A percentile compares a stretch with the other conserved stretches of the same genome.
Evolutionary conservation across 2,329 filamentous ascomycete species (phyloP).

Genomic region (Fusarium sp.): DNA sequence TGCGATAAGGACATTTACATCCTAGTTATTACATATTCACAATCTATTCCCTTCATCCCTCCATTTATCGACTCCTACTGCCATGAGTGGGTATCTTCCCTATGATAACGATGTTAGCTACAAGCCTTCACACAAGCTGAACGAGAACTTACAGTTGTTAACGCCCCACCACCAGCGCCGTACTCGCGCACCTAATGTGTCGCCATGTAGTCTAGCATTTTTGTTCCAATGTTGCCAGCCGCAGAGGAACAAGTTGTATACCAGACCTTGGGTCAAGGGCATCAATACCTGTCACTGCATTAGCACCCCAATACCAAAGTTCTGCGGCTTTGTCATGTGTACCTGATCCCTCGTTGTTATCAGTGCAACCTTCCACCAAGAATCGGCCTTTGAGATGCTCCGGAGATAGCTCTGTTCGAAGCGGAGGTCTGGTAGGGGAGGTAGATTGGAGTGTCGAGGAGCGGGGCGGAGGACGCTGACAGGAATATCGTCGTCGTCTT

Average conservation of each 20-base stretch:
- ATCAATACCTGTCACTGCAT: constrained; percentile 71
- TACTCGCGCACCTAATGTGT: constrained; percentile 77
- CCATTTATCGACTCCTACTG: constrained; percentile 14
- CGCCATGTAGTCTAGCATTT: constrained; percentile 78
- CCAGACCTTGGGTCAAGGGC: constrained; percentile 84
- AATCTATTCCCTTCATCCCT: background rate
- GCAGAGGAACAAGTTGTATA: constrained; percentile 85
- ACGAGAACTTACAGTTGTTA: constrained; percentile 70
- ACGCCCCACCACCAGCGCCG: constrained; percentile 95
- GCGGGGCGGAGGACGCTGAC: constrained; percentile 69
- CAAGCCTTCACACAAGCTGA: background rate
- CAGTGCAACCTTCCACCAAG: constrained; percentile 79
- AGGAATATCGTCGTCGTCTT: constrained; percentile 72
- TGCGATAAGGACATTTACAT: background rate
- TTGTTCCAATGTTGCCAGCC: constrained; percentile 94
- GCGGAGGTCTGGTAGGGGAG: constrained; percentile 83
- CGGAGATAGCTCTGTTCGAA: constrained; percentile 99
- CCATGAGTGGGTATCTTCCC: constrained; percentile 68
- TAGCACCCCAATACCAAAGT: background rate
- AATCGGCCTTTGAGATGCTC: constrained; percentile 82
- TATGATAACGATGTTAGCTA: constrained; percentile 7
- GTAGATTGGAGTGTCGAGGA: constrained; percentile 58
- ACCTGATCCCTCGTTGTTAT: constrained; percentile 93
- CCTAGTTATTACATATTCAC: background rate
- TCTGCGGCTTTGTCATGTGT: constrained; percentile 23